Conservation (phyloP, 1,139 yeast genomes). For the Martiniozyma asiatica region DNA sequence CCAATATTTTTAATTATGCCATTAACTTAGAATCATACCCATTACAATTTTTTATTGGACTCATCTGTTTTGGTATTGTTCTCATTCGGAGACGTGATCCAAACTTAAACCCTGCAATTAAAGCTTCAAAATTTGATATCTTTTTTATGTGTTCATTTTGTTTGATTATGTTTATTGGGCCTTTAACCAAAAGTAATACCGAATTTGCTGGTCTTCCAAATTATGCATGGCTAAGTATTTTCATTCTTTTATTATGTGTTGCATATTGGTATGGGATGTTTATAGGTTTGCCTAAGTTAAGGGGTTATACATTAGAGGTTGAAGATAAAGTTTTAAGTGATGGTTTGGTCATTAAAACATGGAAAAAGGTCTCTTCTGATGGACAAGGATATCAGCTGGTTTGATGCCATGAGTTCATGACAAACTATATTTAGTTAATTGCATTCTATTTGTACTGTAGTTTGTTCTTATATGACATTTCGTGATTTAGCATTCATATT, state of each 20-base stretch:
- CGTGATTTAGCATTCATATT: too few species aligned
- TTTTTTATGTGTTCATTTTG: conserved; percentile 28
- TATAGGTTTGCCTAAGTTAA: conserved; percentile 29
- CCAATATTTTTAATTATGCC: conserved; percentile 36
- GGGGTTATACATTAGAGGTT: conserved; percentile 28
- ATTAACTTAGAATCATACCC: conserved; percentile 48
- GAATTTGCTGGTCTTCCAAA: conserved; percentile 28
- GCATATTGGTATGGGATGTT: conserved; percentile 40
- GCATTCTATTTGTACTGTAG: too few species aligned
- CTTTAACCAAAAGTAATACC: conserved; percentile 27
- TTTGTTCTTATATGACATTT: background rate
- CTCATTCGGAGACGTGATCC: conserved; percentile 34
- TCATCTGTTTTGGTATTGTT: conserved; percentile 39
- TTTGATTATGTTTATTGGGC: conserved; percentile 32
- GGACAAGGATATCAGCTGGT: conserved; percentile 1
- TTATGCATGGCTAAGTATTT: conserved; percentile 20
- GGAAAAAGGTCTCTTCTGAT: conserved; percentile 23
- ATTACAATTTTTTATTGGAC: conserved; percentile 34
- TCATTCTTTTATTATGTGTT: conserved; percentile 24
- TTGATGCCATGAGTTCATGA: too few species aligned
- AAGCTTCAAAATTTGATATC: conserved; percentile 31
- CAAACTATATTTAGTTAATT: too few species aligned
- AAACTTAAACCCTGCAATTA: conserved; percentile 34
- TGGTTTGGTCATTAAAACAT: conserved; percentile 34
- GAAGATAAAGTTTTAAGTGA: conserved; percentile 31